Evolutionary conservation across 1,284 basidiomycete species (phyloP).

Genomic region (Heliocybe sulcata): DNA sequence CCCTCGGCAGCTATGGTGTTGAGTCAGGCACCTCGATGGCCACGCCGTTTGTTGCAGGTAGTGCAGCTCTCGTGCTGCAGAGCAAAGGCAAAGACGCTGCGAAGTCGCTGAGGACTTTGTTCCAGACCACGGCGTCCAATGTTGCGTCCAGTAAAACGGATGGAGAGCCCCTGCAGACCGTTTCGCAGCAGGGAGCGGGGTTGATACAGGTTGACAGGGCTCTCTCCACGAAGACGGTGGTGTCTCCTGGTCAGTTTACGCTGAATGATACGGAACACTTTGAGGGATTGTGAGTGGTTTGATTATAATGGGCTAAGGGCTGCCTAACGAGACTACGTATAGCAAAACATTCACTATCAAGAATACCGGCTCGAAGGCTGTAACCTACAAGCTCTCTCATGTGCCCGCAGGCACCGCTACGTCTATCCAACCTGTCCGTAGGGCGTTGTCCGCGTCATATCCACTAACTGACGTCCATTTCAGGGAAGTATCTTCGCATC

Average conservation of each 20-base stretch:
- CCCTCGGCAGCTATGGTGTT: conserved; percentile 34
- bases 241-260: conserved; percentile 53
- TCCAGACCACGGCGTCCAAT: conserved; percentile 52
- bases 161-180: conserved; percentile 46
- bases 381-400: conserved; percentile 40
- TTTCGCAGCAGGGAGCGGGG: conserved; percentile 61
- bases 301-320: conserved; percentile 26
- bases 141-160: conserved; percentile 40
- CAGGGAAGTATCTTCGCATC: conserved; percentile 29
- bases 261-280: conserved; percentile 69
- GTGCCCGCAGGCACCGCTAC: conserved; percentile 46
- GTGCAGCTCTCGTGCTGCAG: conserved; percentile 54
- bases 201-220: conserved; percentile 60
- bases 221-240: conserved; percentile 42
- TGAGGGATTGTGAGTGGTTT: conserved; percentile 12
- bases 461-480: conserved; percentile 6
- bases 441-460: neutral
- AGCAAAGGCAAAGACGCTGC: conserved; percentile 43
- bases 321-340: neutral
- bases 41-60: conserved; percentile 54
- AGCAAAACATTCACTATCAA: conserved; percentile 43
- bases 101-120: conserved; percentile 35
- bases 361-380: conserved; percentile 33
- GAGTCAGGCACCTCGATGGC: conserved; percentile 38
- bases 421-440: neutral